These are phyloP conservation scores for Henningerozyma blattae DNA, from an alignment of 805 yeast species.

Conservation along the genomic window DNA sequence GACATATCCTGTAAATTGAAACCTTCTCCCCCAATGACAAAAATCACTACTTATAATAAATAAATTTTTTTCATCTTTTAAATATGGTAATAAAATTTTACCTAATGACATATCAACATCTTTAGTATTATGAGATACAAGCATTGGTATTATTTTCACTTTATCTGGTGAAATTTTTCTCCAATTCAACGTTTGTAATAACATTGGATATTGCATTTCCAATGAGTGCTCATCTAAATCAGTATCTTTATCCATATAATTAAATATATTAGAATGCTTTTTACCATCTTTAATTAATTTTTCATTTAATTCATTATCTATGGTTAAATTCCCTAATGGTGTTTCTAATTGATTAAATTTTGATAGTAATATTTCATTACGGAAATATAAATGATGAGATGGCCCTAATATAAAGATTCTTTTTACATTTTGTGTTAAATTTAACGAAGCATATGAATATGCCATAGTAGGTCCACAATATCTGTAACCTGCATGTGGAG, in stretches of 20 bases:
- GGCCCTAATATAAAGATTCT: constrained; percentile 83
- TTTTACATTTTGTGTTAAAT: constrained; percentile 30
- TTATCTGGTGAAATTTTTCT: constrained; percentile 26
- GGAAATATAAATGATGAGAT: constrained; percentile 78
- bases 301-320: constrained; percentile 40
- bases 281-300: constrained; percentile 23
- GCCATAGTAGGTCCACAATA: constrained; percentile 74
- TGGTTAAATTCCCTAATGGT: constrained; percentile 66
- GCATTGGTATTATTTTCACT: constrained; percentile 59
- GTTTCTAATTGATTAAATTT: constrained; percentile 52
- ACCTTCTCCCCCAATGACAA: constrained; percentile 84
- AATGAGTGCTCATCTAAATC: constrained; percentile 87
- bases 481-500: constrained; percentile 79
- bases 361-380: constrained; percentile 43
- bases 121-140: constrained; percentile 55
- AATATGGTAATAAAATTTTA: constrained; percentile 36
- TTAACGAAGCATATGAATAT: constrained; percentile 64
- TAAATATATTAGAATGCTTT: constrained; percentile 35
- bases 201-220: constrained; percentile 82
- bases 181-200: constrained; percentile 38
- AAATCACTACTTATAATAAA: constrained; percentile 84
- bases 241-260: constrained; percentile 40
- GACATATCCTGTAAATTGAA: constrained; percentile 45
- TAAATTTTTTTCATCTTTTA: constrained; percentile 42
- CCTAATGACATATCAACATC: constrained; percentile 35